Base-by-base conservation (phyloP, 148 eudicot species). In the Simmondsia chinensis region DNA sequence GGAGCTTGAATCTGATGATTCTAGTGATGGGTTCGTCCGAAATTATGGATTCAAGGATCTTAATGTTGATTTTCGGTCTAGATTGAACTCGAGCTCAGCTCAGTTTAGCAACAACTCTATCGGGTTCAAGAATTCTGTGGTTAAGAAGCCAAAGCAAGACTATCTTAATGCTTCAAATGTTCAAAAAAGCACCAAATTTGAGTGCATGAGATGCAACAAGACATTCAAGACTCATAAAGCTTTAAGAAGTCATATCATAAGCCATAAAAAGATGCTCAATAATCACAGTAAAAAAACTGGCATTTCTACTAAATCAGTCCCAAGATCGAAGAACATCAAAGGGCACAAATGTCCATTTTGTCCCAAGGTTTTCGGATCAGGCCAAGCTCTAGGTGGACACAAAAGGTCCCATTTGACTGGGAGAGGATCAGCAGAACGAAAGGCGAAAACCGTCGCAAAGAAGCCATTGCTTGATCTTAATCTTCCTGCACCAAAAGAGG, bases 301-400 rank as follows among this genome's bases (percentile, higher is more conserved):
- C 51, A 43, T 56, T 42, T 42, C 36, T 11, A 61, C 47, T 51
- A 69, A 54, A n/a, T n/a, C n/a, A 27, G 65, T 27, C 8, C 43
- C 36, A 7, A 65, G 36, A 54, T 16, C 72, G 18, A 80, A 69
- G 69, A 85, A 81, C 51, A 50, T 29, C 24, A 82, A 72, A 64
- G 82, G 68, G 43, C 88, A 85, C 26, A 77, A 67, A 18, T 91
- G 97, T 58, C 95, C 95, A 7, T 70, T 69, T 46, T 91, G 97
- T 69, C 60, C 61, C 22, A 82, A 49, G 51, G 77, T 82, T 22
- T 91, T 73, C 37, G 82, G 73, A 67, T 81, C 83, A 8, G 97
- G 97, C 33, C 97, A 91, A 70, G 97, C 97, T 30, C 64, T 91
- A 38, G 97, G 97, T 4, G 97, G 97, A 29, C 97, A 91, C 56